Evolutionary conservation across 202 grass and related monocot genomes (phyloP), one percentile per base, ranked within the genome.

Genomic region (Panicum virgatum): DNA sequence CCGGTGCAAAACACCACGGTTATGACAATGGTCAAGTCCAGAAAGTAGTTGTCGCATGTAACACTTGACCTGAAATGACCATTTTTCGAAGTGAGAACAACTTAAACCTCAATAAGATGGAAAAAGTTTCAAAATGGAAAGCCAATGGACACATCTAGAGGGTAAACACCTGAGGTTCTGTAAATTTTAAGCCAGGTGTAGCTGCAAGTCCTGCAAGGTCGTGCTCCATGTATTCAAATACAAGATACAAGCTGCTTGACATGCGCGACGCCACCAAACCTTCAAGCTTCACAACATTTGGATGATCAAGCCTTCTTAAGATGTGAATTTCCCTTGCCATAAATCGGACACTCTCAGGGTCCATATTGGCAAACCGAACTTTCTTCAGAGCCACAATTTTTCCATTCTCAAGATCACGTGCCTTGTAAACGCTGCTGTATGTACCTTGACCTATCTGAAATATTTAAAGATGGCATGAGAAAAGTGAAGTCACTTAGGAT

Each of bases 161-260:
- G 59, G 56, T 60, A 80, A 73, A 98, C n/a, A n/a, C 96, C 92
- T 98, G 96, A 46, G 96, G 73, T 65, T 98, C 96, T 58, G 90
- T 90, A 68, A 98, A 95, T 66, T 98, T 96, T 73, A 91, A 84
- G 60, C 92, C 89, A 56, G 96, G 96, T 83, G 90, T 93, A 61
- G 96, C 85, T 62, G 96, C 93, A 45, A 98, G 86, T 69, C 96
- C 96, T 0, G 82, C 89, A 82, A 98, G 88, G 73, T 98, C 96
- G 47, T 98, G 96, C 62, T 98, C 96, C 96, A 98, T 98, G 85
- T 98, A 98, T 83, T 98, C 96, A 51, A 98, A 93, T 69, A 98
- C 96, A 56, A 98, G 89, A 84, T 93, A 98, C 62, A 98, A 83
- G 89, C 90, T 98, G 77, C 90, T 96, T 22, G 96, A 98, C 88